Evolutionary conservation across 495 filamentous ascomycete genomes (phyloP).

Genomic region (Penicillium chermesinum): DNA sequence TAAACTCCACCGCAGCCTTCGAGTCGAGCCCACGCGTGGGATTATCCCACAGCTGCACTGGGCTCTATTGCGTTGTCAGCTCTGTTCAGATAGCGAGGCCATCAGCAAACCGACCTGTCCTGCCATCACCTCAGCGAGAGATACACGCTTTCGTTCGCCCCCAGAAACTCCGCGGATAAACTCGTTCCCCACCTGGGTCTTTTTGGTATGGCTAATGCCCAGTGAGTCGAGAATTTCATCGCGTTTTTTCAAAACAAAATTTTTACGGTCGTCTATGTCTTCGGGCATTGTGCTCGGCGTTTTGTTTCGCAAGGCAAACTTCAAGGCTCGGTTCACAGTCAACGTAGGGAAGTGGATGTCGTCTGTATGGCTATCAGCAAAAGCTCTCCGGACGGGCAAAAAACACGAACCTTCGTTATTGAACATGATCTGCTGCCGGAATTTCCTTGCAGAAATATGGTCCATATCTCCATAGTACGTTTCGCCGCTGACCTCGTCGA

Average conservation of each 20-base stretch:
- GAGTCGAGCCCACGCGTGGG: conserved; percentile 75
- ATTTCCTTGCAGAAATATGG: conserved; percentile 26
- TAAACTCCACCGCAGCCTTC: conserved; percentile 76
- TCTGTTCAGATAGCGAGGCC: neutral
- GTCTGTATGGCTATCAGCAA: conserved; percentile 22
- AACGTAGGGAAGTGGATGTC: conserved; percentile 79
- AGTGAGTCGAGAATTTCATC: conserved; percentile 73
- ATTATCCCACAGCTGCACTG: conserved; percentile 83
- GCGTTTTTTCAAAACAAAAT: conserved; percentile 60
- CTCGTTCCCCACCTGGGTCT: conserved; percentile 79
- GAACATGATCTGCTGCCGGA: conserved; percentile 42
- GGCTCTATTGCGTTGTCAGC: conserved; percentile 33
- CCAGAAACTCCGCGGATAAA: conserved; percentile 77
- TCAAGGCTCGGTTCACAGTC: conserved; percentile 74
- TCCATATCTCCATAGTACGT: conserved; percentile 34
- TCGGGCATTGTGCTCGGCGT: conserved; percentile 58
- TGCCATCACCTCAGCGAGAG: conserved; percentile 67
- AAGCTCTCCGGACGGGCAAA: neutral
- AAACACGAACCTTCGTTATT: conserved; percentile 30
- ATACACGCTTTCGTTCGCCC: conserved; percentile 80
- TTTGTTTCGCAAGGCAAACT: conserved; percentile 69
- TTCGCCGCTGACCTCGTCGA: conserved; percentile 32
- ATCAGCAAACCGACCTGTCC: conserved; percentile 39
- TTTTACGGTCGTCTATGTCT: conserved; percentile 44
- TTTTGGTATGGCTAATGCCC: conserved; percentile 69